These are phyloP conservation scores for Monilinia aucupariae DNA, from an alignment of 2,329 filamentous ascomycete genomes.

Conservation along the genomic window DNA sequence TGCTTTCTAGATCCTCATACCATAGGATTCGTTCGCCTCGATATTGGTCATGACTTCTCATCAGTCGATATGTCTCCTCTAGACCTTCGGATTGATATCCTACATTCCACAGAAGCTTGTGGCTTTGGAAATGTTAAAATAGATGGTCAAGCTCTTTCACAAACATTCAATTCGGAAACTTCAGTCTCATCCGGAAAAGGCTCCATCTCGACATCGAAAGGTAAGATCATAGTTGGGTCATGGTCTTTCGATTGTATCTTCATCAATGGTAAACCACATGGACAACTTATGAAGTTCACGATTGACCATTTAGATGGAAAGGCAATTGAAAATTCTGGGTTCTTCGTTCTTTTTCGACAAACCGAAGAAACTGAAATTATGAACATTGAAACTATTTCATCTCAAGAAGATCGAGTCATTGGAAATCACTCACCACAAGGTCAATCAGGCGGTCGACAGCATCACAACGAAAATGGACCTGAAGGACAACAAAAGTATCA, in stretches of 20 bases:
- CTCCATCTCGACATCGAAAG: constrained; percentile 38
- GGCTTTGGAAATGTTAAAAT: constrained; percentile 44
- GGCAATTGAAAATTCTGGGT: constrained; percentile 37
- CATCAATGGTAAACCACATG: constrained; percentile 38
- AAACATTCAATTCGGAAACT: constrained; percentile 30
- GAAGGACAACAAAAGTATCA: not conserved
- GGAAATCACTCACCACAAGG: constrained; percentile 24
- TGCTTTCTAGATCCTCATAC: constrained; percentile 19
- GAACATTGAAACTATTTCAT: constrained; percentile 40
- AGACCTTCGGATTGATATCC: constrained; percentile 41
- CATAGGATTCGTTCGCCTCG: constrained; percentile 22
- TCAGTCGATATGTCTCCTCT: constrained; percentile 26
- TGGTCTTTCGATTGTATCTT: constrained; percentile 46
- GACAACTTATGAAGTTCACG: constrained; percentile 43
- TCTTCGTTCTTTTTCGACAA: constrained; percentile 45
- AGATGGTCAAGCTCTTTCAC: constrained; percentile 41
- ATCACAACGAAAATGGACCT: constrained; percentile 11
- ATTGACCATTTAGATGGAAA: constrained; percentile 42
- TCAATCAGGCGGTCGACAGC: constrained; percentile 16
- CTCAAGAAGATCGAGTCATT: constrained; percentile 27
- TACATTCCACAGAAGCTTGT: constrained; percentile 43
- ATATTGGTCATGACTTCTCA: constrained; percentile 19
- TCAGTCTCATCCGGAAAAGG: constrained; percentile 37
- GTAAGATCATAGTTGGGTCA: constrained; percentile 39
- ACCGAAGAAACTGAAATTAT: constrained; percentile 40